Evolutionary conservation across 805 yeast species (phyloP), one percentile per base, ranked within the genome.

Genomic region (Spathaspora arborariae): DNA sequence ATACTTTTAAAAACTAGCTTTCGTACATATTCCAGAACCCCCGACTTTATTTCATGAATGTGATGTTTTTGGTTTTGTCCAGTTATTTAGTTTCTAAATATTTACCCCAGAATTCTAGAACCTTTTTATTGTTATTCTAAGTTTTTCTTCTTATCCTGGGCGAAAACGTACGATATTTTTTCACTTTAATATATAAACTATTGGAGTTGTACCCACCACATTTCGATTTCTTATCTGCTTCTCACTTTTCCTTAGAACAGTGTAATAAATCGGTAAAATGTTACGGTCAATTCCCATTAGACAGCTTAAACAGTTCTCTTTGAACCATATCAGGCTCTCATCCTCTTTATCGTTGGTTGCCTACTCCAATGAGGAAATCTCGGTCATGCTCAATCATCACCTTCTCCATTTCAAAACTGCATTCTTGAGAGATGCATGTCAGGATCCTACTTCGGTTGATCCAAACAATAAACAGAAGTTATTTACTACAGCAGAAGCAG

Each of bases 391-490:
- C 22, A 46, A 52, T 18, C 50, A 53, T 6, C 50, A 55, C 19
- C 52, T 60, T 9, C 67, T 74, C 22, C 60, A 68, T 22, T 78
- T 68, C 59, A 75, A 68, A 53, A 79, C 76, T 43, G 63, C 76
- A 1, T 84, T 86, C 53, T 67, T 87, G 16, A 72, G 92, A 56
- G 95, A 86, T 56, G 73, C 88, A 0, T 82, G 88, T 41, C 57
- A 61, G 3, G 64, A 78, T 11, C 51, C 65, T 0, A 49, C 55
- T 9, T 79, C 86, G 0, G 70, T 83, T 4, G 87, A 86, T 51
- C 65, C 70, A 2, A 57, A 62, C 20, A 75, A 87, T 0, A 74
- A 75, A 16, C 91, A 85, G 57, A 85, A 84, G 57, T 57, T 74
- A 22, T 82, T 84, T 62, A 76, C 85, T n/a, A 82, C 90, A 0